These are phyloP conservation scores for Suillus variegatus DNA, from an alignment of 768 basidiomycete genomes.

Conservation along the genomic window DNA sequence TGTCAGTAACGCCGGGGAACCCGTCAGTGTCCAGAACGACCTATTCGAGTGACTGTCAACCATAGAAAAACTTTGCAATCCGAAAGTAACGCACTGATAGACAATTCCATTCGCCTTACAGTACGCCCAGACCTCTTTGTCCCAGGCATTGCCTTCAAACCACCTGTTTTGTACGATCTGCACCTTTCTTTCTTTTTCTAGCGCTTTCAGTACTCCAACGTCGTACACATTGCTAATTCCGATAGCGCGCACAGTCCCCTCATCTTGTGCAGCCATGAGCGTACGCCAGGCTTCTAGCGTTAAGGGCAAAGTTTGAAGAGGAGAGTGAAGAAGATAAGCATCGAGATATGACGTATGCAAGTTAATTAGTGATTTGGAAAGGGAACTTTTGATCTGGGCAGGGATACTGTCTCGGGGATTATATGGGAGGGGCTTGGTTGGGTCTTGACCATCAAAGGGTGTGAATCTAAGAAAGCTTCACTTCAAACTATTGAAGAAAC, in stretches of 20 bases:
- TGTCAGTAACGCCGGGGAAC: conserved; percentile 64
- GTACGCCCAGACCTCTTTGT: conserved; percentile 60
- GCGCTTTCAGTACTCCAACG: conserved; percentile 48
- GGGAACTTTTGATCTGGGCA: conserved; percentile 63
- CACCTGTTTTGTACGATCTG: conserved; percentile 85
- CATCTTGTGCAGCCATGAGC: conserved; percentile 61
- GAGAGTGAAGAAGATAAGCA: conserved; percentile 78
- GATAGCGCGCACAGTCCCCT: conserved; percentile 62
- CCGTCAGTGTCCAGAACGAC: conserved; percentile 86
- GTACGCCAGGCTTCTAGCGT: conserved; percentile 72
- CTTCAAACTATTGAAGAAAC: not conserved
- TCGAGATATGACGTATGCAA: conserved; percentile 76
- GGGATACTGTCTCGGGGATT: conserved; percentile 51
- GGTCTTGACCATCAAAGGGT: conserved; percentile 71
- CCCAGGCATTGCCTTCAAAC: conserved; percentile 82
- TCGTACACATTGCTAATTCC: conserved; percentile 84
- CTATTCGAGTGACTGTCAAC: conserved; percentile 36
- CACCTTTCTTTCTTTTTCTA: conserved; percentile 56
- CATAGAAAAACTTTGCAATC: not conserved
- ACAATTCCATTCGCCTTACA: conserved; percentile 64
- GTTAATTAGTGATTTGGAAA: conserved; percentile 64
- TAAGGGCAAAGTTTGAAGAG: conserved; percentile 54
- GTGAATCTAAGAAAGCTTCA: conserved; percentile 56
- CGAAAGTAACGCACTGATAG: conserved; percentile 59
- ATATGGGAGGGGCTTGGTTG: conserved; percentile 72